Base-by-base conservation (phyloP, 2,329 filamentous ascomycete species). In the Trichoderma cornu-damae region DNA sequence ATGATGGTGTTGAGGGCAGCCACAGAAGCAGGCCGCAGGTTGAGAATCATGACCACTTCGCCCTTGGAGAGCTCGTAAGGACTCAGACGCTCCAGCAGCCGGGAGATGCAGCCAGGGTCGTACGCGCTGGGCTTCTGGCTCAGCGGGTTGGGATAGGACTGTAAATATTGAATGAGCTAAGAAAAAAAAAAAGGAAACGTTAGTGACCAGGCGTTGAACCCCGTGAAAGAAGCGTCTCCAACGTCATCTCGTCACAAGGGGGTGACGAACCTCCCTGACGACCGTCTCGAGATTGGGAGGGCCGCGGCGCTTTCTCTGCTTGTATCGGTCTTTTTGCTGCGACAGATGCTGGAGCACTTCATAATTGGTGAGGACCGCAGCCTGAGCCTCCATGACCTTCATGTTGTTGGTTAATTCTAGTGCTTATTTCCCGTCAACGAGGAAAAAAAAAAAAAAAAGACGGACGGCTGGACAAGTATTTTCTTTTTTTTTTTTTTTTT, bases 301-400 rank as follows among this genome's bases (percentile, higher is more conserved):
- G 3, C 80, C 76, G 38, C 78, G 75, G 14, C 76, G 77, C 60
- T 79, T 79, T 53, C 74, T 70, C 40, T 74, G 71, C 65, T 81
- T 77, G 64, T 83, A 80, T 47, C 75, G 73, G 56, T 75, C 71
- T 51, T 77, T 77, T 65, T 83, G 80, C 46, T 85, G 79, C 5
- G 73, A 72, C 37, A 90, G 72, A 64, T 89, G 86, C 57, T 79
- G 76, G 65, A 85, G 85, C 61, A 90, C 86, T 75, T 90, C 88
- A 62, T 82, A 86, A 70, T 90, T 90, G 68, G 84, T 83, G 66
- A 91, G 76, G 40, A 86, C 79, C 4, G 85, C 86, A 28, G 83
- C 83, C 68, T 90, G 86, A 3, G 86, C 77, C 66, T 88, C 86
- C 64, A 90, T 73, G 66, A 91, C 82, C 79, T 89, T 86, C 84